A percentile compares a stretch with the other conserved stretches of the same genome.
Conservation (phyloP, 2,329 filamentous ascomycete genomes). For the Aspergillus persii region DNA sequence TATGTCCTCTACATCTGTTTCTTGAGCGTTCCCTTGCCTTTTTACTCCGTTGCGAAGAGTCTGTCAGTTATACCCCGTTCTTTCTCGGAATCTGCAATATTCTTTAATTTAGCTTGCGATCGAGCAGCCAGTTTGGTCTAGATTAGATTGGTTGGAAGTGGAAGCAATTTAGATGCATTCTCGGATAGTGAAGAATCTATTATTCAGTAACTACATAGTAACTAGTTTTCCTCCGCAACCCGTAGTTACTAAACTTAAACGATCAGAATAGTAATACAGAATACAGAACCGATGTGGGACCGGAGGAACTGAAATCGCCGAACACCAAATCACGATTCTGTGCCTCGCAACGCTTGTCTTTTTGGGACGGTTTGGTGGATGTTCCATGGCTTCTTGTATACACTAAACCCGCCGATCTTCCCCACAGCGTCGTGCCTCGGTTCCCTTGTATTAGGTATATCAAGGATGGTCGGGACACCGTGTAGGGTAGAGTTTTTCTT, state of each 20-base stretch:
- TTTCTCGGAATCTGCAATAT: slow-evolving; percentile 13
- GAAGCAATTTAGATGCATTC: slow-evolving; percentile 7
- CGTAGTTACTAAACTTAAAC: too few relatives aligned
- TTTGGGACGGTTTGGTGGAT: not conserved
- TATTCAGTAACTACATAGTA: too few relatives aligned
- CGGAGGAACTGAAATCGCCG: slow-evolving; percentile 8
- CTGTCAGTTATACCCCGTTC: slow-evolving; percentile 22
- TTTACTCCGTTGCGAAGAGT: not conserved
- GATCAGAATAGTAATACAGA: too few relatives aligned
- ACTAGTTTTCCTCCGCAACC: too few relatives aligned
- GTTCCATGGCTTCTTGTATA: not conserved
- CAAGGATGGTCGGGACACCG: too few relatives aligned
- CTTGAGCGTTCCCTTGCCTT: not conserved
- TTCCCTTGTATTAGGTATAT: not conserved
- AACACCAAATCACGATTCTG: not conserved
- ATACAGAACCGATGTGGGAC: too few relatives aligned
- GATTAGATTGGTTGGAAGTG: slow-evolving; percentile 6
- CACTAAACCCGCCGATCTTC: not conserved
- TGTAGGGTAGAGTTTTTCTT: not conserved
- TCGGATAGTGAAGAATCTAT: not conserved
- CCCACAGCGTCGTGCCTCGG: not conserved
- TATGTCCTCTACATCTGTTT: not conserved
- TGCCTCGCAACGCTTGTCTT: not conserved
- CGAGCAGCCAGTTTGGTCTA: slow-evolving; percentile 3
- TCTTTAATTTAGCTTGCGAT: slow-evolving; percentile 3